Base-by-base conservation (phyloP, 257 asterid species). In the Schizonepeta tenuifolia region DNA sequence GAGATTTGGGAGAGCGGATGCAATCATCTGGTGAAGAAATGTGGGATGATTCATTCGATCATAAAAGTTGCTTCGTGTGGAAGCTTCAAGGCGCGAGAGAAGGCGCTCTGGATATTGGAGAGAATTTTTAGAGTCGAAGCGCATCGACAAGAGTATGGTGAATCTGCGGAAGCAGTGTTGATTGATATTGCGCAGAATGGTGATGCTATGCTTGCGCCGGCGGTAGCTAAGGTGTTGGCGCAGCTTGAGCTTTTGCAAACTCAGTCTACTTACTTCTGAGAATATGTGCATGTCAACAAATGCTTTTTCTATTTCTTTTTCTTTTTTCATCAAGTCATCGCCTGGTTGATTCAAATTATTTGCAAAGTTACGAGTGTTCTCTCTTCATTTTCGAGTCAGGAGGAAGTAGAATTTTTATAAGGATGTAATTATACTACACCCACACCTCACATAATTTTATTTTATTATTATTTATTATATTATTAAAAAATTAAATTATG, bases 1-100 rank as follows among this genome's bases (percentile, higher is more conserved):
- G 96, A 85, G 62, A 85, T 80, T 2, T 88, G 96, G 89, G 96
- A 94, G 83, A 72, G 78, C 1, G 98, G 98, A 55, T 79, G 90
- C 65, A 73, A 75, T 2, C 71, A 65, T 36, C 78, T 94, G 5
- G 96, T 70, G 22, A 81, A 82, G 65, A 61, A 17, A 44, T 83
- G 84, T 10, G 88, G 90, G 9, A 72, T 88, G 9, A 72, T 88
- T 24, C 73, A 50, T 41, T 79, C 83, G 36, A 57, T 91, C 47
- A 62, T 85, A 6, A 84, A 77, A 66, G 86, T 84, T 35, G 73
- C 89, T 10, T 62, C 83, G 50, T 70, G 69, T 11, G 97, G 97
- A 72, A 88, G 86, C 69, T 43, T 78, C 18, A 82, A 84, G 83
- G 79, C 96, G 15, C 77, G 73, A 68, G 96, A 88, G 79, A 89